These are phyloP conservation scores for Asclepias syriaca DNA, from an alignment of 257 asterid species.

Conservation along the genomic window DNA sequence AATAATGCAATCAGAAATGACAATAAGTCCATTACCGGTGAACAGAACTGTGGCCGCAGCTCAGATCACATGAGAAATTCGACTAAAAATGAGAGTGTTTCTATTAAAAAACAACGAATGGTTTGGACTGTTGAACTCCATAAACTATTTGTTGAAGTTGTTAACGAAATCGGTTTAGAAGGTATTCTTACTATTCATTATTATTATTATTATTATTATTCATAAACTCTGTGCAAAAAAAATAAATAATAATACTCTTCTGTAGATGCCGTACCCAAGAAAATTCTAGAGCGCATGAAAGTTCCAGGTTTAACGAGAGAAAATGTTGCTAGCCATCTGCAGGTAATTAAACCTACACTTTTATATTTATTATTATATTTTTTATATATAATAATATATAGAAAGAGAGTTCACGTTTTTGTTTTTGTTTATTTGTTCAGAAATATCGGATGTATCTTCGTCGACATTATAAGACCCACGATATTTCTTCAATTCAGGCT, in stretches of 20 bases:
- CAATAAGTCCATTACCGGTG: too few species aligned
- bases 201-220: too few species aligned
- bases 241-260: too few species aligned
- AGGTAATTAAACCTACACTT: constrained; percentile 10
- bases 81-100: constrained; percentile 36
- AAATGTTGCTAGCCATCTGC: constrained; percentile 29
- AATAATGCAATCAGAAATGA: too few species aligned
- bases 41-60: too few species aligned
- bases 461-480: too few species aligned
- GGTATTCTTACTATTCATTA: constrained; percentile 3
- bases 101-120: constrained; percentile 50
- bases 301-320: constrained; percentile 16
- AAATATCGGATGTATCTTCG: constrained; percentile 9
- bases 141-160: constrained; percentile 50
- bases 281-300: constrained; percentile 21
- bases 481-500: too few species aligned
- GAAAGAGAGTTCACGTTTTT: too few species aligned
- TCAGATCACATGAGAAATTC: constrained; percentile 11
- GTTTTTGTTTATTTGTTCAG: neutral
- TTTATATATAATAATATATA: too few species aligned
- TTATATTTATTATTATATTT: too few species aligned
- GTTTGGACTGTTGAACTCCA: constrained; percentile 64
- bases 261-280: constrained; percentile 25
- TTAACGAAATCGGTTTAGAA: constrained; percentile 42
- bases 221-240: too few species aligned